Percentiles rank a stretch among this genome's conserved stretches.
Evolutionary conservation across 371 early-diverging fungal species (phyloP).

Genomic region (Thermomucor indicae-seudaticae): DNA sequence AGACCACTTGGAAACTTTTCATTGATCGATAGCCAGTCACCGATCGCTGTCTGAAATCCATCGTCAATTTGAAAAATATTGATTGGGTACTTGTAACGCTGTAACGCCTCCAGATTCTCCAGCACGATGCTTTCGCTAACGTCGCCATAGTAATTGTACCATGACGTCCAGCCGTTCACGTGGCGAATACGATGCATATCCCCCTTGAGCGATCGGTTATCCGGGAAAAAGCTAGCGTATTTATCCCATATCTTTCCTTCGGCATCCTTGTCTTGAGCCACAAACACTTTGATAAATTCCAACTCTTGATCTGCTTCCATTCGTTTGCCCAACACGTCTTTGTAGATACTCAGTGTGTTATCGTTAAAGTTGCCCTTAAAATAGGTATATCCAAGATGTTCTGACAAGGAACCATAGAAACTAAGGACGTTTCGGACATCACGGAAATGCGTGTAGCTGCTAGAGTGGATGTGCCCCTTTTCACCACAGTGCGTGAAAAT

Average conservation of each 20-base stretch:
- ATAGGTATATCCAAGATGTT: slow-evolving; percentile 51
- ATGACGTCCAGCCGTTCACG: slow-evolving; percentile 58
- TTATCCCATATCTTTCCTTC: slow-evolving; percentile 45
- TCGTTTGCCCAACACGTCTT: slow-evolving; percentile 40
- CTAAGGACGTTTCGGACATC: slow-evolving; percentile 32
- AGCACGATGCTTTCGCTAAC: slow-evolving; percentile 46
- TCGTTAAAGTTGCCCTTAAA: slow-evolving; percentile 44
- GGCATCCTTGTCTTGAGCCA: slow-evolving; percentile 27
- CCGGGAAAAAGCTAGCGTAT: slow-evolving; percentile 34
- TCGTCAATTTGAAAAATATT: slow-evolving; percentile 62
- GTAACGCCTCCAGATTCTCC: slow-evolving; percentile 40
- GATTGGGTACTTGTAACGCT: slow-evolving; percentile 43
- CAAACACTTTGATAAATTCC: slow-evolving; percentile 25
- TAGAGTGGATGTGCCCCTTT: slow-evolving; percentile 52
- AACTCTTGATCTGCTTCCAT: slow-evolving; percentile 17
- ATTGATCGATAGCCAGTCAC: slow-evolving; percentile 55
- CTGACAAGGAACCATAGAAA: slow-evolving; percentile 53
- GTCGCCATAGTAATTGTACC: slow-evolving; percentile 58
- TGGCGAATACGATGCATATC: slow-evolving; percentile 21
- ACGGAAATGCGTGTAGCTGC: slow-evolving; percentile 50
- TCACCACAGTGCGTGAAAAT: slow-evolving; percentile 48
- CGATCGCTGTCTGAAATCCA: slow-evolving; percentile 55
- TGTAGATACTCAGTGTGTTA: slow-evolving; percentile 38
- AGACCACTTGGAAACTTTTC: slow-evolving; percentile 52
- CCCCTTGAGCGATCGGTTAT: slow-evolving; percentile 27